Evolutionary conservation across 306 rosid genomes (phyloP), one percentile per base, ranked within the genome.

Genomic region (Canavalia gladiata): DNA sequence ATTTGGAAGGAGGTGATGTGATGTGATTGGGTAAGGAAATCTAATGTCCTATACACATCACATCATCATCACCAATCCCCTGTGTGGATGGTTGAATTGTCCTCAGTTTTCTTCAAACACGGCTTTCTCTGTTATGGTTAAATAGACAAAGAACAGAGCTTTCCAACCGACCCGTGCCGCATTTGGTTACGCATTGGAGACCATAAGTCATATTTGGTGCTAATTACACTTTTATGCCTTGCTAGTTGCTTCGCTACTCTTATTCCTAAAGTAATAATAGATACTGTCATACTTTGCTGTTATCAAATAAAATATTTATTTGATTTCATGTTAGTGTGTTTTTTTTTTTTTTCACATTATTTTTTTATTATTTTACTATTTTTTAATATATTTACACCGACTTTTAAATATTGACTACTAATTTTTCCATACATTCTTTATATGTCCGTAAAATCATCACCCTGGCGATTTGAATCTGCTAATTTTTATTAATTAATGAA

Each of bases 121-220:
- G 90, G 51, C 49, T 81, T 42, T 81, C 18, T 25, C 47, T 13
- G 33, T 13, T 18, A 72, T 73, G 84, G 77, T 28, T 5, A 28
- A 50, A 33, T 9, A 9, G 10, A 34, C 41, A 9, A 31, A 39
- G 29, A 68, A 0, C 0, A 13, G 1, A 57, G 54, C 77, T 75
- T 76, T 81, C 85, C 1, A 56, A 81, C 80, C 85, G 83, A 85
- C 85, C 82, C 82, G 58, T 76, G 80, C 88, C 72, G 83, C 68
- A n/a, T 45, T 78, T 84, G 46, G 47, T 71, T 34, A 31, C 49
- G 8, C 34, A 54, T n/a, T 8, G 6, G 1, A 18, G 5, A 12
- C 33, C 13, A 58, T 57, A 29, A 1, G 0, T 34, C 31, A 73
- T 41, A 33, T 55, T 58, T 31, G 13, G 43, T n/a, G 51, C 50